These are phyloP conservation scores for Neonectria coccinea DNA, from an alignment of 2,329 filamentous ascomycete genomes.

Conservation along the genomic window DNA sequence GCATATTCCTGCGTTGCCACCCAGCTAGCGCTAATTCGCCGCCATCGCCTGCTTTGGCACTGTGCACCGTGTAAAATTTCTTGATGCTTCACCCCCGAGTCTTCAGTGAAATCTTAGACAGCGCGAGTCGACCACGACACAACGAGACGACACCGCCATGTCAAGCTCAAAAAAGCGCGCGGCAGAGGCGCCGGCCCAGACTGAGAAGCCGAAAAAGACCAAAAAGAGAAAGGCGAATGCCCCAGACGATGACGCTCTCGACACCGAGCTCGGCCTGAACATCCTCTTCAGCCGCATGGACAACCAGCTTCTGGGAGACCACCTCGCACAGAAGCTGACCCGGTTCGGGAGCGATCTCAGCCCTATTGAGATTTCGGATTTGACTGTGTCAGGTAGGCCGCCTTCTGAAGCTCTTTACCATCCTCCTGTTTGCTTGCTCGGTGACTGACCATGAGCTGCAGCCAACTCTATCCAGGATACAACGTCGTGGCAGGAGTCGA, in stretches of 20 bases:
- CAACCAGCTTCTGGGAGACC: slow-evolving; percentile 83
- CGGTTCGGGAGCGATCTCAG: slow-evolving; percentile 86
- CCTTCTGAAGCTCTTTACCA: background rate
- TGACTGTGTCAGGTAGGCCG: slow-evolving; percentile 78
- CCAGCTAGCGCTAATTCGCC: background rate
- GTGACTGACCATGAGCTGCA: slow-evolving; percentile 49
- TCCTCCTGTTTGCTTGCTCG: background rate
- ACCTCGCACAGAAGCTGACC: slow-evolving; percentile 82
- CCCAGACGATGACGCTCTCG: slow-evolving; percentile 68
- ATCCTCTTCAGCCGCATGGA: slow-evolving; percentile 86
- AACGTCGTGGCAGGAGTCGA: slow-evolving; percentile 75
- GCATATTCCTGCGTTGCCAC: too few species aligned
- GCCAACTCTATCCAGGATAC: slow-evolving; percentile 83
- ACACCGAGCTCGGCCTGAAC: slow-evolving; percentile 81
- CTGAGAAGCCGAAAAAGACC: slow-evolving; percentile 58
- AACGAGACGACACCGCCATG: slow-evolving; percentile 44
- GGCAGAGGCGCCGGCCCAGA: slow-evolving; percentile 58
- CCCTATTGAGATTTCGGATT: slow-evolving; percentile 84
- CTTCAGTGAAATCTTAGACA: slow-evolving; percentile 9
- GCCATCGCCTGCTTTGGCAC: slow-evolving; percentile 31
- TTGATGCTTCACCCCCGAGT: slow-evolving; percentile 24
- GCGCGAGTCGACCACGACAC: slow-evolving; percentile 9
- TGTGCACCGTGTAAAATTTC: slow-evolving; percentile 43
- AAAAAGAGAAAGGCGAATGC: slow-evolving; percentile 68
- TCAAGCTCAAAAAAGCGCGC: slow-evolving; percentile 67